A percentile compares a stretch with the other conserved stretches of the same genome.
Conservation (phyloP, 1,284 basidiomycete genomes). For the Malassezia dermatis region DNA sequence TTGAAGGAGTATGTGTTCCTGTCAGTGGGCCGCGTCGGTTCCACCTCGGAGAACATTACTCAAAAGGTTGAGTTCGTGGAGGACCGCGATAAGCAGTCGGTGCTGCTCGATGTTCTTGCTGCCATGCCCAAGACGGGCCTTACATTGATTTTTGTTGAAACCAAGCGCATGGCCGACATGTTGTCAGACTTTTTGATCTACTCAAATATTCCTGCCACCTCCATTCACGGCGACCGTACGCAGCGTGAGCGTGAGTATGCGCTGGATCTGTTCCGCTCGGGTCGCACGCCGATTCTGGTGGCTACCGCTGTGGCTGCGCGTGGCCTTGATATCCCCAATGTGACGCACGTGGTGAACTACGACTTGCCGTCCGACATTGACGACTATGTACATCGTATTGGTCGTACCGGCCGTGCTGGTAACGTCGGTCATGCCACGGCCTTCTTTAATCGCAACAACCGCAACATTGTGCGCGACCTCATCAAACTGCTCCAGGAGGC, state of each 20-base stretch:
- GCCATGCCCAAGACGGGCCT: conserved; percentile 66
- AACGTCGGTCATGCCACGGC: conserved; percentile 82
- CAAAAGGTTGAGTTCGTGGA: conserved; percentile 98
- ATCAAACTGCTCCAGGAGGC: conserved; percentile 89
- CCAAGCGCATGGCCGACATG: conserved; percentile 98
- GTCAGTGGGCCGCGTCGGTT: conserved; percentile 93
- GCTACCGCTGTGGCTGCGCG: conserved; percentile 97
- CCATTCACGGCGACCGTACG: conserved; percentile 94
- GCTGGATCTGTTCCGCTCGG: conserved; percentile 85
- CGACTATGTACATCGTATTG: conserved; percentile 54
- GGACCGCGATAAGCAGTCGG: conserved; percentile 90
- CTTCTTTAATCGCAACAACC: conserved; percentile 52
- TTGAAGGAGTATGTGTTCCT: conserved; percentile 78
- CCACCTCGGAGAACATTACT: conserved; percentile 98
- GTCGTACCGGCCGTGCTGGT: conserved; percentile 97
- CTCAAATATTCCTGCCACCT: conserved; percentile 74
- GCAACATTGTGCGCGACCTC: conserved; percentile 74
- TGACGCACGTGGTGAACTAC: conserved; percentile 97
- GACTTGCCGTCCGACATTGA: conserved; percentile 98
- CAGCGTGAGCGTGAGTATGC: conserved; percentile 96
- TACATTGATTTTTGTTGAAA: conserved; percentile 96
- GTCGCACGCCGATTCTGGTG: conserved; percentile 88
- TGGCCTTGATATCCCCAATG: conserved; percentile 98
- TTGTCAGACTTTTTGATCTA: conserved; percentile 87
- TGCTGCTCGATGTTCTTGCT: conserved; percentile 83